A percentile compares a stretch with the other conserved stretches of the same genome.
phyloP scores from a whole-genome alignment of 768 basidiomycete genomes.

The Xerocomus brunneocitrinus region DNA sequence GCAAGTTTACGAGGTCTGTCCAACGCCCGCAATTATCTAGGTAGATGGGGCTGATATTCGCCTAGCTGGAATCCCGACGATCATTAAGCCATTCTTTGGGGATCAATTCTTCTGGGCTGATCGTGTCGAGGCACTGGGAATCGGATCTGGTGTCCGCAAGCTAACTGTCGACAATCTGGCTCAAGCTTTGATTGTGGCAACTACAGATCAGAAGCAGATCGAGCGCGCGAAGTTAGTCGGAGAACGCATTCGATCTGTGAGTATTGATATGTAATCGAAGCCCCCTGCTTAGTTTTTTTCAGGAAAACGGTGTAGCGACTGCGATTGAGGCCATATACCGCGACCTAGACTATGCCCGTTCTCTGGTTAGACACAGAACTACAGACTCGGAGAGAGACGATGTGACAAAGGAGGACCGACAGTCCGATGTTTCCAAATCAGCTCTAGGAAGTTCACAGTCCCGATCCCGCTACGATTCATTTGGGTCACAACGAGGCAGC shows the following conservation, averaged over 20 bases:
- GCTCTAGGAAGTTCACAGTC: conserved; percentile 30
- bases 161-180: conserved; percentile 74
- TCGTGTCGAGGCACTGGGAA: conserved; percentile 92
- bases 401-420: conserved; percentile 29
- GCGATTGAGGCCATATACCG: conserved; percentile 96
- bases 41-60: conserved; percentile 2
- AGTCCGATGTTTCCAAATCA: conserved; percentile 26
- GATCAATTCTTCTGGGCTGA: conserved; percentile 99
- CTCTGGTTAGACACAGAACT: conserved; percentile 61
- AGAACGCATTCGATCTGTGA: conserved; percentile 79
- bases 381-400: conserved; percentile 18
- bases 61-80: conserved; percentile 86
- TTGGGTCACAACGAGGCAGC: conserved; percentile 55
- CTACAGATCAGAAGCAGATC: conserved; percentile 86
- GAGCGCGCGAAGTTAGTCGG: conserved; percentile 80
- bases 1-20: conserved; percentile 82
- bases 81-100: conserved; percentile 97
- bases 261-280: conserved; percentile 12
- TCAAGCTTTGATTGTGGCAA: conserved; percentile 75
- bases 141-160: conserved; percentile 85
- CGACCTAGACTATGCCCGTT: conserved; percentile 90
- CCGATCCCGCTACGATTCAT: conserved; percentile 52
- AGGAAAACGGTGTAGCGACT: conserved; percentile 93
- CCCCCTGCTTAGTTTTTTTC: conserved; percentile 4
- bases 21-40: neutral